Base-by-base conservation (phyloP, 2,329 filamentous ascomycete genomes). In the Phaeosphaeria sp. region DNA sequence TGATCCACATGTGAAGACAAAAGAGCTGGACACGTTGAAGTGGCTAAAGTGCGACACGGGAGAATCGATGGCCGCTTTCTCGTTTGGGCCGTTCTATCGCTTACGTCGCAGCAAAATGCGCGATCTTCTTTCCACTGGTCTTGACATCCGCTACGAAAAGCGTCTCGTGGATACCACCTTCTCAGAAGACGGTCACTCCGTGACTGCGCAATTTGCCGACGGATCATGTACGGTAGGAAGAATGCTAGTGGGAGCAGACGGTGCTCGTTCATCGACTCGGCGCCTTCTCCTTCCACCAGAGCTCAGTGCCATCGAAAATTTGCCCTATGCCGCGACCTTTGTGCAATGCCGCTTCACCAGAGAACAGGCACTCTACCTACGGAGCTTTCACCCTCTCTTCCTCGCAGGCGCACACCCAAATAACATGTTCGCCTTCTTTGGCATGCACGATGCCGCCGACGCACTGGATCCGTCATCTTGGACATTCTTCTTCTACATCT, bases 401-500 rank as follows among this genome's bases (percentile, higher is more conserved):
- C 74, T 80, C 20, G 75, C 73, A 1, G 69, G 75, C 3, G 72
- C 79, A 6, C 80, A 84, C 59, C 82, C 82, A 5, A 71, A 72
- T 20, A 78, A 79, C 50, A 72, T 73, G 25, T 79, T 83, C 55
- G 75, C 77, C 18, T 81, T 82, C 70, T 80, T 84, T 51, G 77
- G 78, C n/a, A 71, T 79, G 56, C 79, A 82, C 27, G 75, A 81
- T 60, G 79, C 72, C 5, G 68, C 75, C 2, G 71, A 77, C 46
- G 59, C 71, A 15, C 66, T 75, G 18, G 64, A 74, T 10, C 80
- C 80, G 1, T 77, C 78, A 21, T 70, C 68, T 5, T 81, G 80
- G 80, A 75, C 73, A 3, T 82, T 82, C 61, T 79, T 80, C 67
- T 82, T 80, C 69, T 83, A 83, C 64, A 79, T 83, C 50, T 82